Evolutionary conservation across 768 basidiomycete species (phyloP), one percentile per base, ranked within the genome.

Genomic region (Pleurotus cornucopiae): DNA sequence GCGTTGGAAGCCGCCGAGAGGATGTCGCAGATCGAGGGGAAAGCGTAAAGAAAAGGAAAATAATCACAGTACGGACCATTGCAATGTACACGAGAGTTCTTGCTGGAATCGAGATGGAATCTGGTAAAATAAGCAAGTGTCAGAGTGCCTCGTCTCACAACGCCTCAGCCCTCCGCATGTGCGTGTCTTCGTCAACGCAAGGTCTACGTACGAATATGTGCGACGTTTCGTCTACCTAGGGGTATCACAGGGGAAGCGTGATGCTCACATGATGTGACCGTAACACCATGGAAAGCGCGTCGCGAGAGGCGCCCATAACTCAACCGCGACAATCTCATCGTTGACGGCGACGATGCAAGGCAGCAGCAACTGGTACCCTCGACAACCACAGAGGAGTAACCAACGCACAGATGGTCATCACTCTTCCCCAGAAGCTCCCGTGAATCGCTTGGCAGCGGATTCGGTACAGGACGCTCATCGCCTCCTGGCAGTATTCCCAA

Each of bases 401-500:
- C 49, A 30, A 7, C 48, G 39, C 6, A 3, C 47, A 11, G 45
- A 23, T 47, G 54, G 43, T 26, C 47, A 47, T 23, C 40, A 58
- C 16, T 16, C 49, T n/a, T 45, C 52, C 34, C 49, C 58, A n/a
- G 40, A 41, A 16, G 58, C 64, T 16, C 40, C 55, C 6, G 30
- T 55, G 46, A 40, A 38, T 9, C 49, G 58, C 47, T 63, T 64
- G 40, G 67, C 68, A 7, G 62, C 75, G 37, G 78, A 84, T 66
- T 73, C 84, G 4, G 84, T 84, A 3, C 84, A 88, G 49, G 83
- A 84, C 67, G 84, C 87, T 2, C 88, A 89, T 59, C 71, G 78
- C 52, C 69, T 91, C 21, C 75, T 89, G 46, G 79, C 82, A 3
- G 74, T 80, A 34, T 91, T 89, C 67, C 87, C 90, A 39, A 77